Base-by-base conservation (phyloP, 768 basidiomycete species). In the Lactarius akahatsu region DNA sequence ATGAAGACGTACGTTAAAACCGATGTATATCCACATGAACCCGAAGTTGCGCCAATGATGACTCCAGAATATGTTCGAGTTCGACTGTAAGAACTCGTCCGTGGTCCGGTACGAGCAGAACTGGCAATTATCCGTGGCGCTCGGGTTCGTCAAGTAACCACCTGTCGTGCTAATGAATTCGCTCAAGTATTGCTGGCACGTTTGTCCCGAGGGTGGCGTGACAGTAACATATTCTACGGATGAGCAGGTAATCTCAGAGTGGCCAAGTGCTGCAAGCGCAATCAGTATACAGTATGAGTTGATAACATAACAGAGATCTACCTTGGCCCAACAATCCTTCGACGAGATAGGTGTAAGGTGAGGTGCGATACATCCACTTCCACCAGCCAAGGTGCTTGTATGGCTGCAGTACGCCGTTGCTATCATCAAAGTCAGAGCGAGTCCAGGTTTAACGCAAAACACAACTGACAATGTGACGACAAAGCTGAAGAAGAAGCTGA, bases 1-100 rank as follows among this genome's bases (percentile, higher is more conserved):
- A 61, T 71, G 16, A 13, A 6, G 3, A 75, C 82, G 60, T 67
- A 83, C 82, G 59, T 83, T 83, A 60, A 82, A 83, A 34, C 66
- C 69, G 40, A 78, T 74, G 59, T 78, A 81, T 3, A 73, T 81
- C 67, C 76, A 76, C 70, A 86, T 72, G 54, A 85, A 68, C 6
- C 81, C 83, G 41, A 83, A 75, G 72, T 84, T 70, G 32, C 83
- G 75, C 82, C 83, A 85, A 43, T 75, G 76, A 58, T 81, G 75
- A 66, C 77, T 66, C 66, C 88, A 92, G 56, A 74, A 79, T 38
- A 91, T 87, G 69, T 86, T 88, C 76, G 92, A 89, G 67, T 71
- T 77, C 10, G 70, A 67, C 3, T 71, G 76, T 60, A 91, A 76
- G 78, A 84, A 90, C 50, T 80, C 73, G 73, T 92, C 87, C 0